These are phyloP conservation scores for Limonomyces culmigenus DNA, from an alignment of 1,284 basidiomycete genomes.

Conservation along the genomic window DNA sequence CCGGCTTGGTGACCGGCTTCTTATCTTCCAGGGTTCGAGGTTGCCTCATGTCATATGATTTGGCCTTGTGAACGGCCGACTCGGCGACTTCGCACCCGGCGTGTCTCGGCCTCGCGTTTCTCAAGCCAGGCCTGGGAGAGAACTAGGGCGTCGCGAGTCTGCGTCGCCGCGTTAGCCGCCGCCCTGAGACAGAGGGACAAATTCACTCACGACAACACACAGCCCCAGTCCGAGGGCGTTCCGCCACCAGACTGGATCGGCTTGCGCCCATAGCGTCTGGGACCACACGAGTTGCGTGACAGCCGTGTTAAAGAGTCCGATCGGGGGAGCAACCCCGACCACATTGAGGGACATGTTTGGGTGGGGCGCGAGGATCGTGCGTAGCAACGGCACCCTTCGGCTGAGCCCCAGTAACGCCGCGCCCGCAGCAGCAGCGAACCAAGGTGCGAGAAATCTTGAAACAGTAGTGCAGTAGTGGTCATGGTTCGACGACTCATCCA, in stretches of 20 bases:
- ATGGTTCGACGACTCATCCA: slow-evolving; percentile 44
- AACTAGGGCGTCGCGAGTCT: slow-evolving; percentile 46
- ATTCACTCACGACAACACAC: slow-evolving; percentile 48
- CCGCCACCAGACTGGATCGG: slow-evolving; percentile 69
- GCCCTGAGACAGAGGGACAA: no score
- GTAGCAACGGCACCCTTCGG: slow-evolving; percentile 25
- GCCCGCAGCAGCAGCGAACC: slow-evolving; percentile 52
- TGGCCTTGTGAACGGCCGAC: no score
- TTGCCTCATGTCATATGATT: no score
- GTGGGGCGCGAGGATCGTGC: slow-evolving; percentile 28
- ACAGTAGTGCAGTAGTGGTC: no score
- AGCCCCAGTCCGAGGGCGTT: slow-evolving; percentile 53
- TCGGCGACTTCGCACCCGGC: slow-evolving; percentile 49
- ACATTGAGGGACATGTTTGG: slow-evolving; percentile 10
- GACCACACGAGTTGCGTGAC: slow-evolving; percentile 32
- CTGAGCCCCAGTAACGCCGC: slow-evolving; percentile 36
- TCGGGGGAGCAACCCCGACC: background rate
- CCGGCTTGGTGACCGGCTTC: no score
- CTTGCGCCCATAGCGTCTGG: slow-evolving; percentile 40
- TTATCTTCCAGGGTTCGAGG: no score
- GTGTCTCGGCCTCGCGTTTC: slow-evolving; percentile 49
- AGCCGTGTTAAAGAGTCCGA: slow-evolving; percentile 17
- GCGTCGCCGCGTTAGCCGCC: no score
- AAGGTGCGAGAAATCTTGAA: no score
- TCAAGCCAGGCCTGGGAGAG: slow-evolving; percentile 49